Percentiles rank a stretch among this genome's conserved stretches.
Evolutionary conservation across 345 rosid genomes (phyloP).

Genomic region (Moricandia arvensis): DNA sequence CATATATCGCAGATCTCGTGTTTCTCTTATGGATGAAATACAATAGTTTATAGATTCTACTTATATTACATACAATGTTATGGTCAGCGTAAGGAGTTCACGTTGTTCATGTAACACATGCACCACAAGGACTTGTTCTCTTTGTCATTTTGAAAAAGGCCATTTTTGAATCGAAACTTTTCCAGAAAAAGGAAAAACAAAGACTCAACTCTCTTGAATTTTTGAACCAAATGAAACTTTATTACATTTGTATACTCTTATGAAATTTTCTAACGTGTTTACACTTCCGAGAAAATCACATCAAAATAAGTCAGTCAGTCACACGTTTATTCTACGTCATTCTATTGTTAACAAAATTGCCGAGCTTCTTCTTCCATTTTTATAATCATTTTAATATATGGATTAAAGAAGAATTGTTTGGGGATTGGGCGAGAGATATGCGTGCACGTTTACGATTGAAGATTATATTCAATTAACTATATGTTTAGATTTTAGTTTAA

Average conservation of each 20-base stretch:
- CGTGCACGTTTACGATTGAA: conserved; percentile 41
- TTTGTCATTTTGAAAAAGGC: neutral
- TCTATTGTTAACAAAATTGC: no score
- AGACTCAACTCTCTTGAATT: neutral
- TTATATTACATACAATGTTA: neutral
- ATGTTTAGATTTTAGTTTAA: conserved; percentile 9
- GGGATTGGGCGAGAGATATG: conserved; percentile 39
- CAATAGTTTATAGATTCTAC: neutral
- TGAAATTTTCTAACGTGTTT: neutral
- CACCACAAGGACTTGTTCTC: neutral
- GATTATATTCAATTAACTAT: conserved; percentile 14
- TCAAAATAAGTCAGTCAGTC: neutral
- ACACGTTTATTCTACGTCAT: no score
- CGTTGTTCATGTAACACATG: neutral
- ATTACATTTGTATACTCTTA: neutral
- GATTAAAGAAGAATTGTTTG: conserved; percentile 16
- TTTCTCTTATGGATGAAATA: neutral
- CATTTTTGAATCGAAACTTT: neutral
- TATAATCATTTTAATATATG: neutral
- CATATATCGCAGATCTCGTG: neutral
- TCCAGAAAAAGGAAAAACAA: neutral
- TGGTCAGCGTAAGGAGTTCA: neutral
- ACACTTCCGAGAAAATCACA: conserved; percentile 16
- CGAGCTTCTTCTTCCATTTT: neutral
- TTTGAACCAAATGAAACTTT: neutral